These are phyloP conservation scores for Phialophora verrucosa DNA, from an alignment of 2,329 filamentous ascomycete species.

Conservation along the genomic window DNA sequence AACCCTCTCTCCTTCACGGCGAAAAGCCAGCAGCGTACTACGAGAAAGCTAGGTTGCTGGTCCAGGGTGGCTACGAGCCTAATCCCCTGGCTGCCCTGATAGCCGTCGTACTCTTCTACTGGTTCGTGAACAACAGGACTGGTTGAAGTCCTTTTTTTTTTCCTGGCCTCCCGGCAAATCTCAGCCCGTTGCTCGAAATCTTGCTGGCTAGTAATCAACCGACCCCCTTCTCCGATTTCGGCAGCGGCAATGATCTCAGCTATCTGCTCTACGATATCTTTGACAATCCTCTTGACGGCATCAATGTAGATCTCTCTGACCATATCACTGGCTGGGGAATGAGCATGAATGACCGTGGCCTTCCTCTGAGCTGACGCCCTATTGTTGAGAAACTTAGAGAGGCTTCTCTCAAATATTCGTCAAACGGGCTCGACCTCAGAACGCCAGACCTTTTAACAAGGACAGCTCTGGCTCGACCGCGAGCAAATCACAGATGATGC, in stretches of 20 bases:
- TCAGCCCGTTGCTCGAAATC: constrained; percentile 1
- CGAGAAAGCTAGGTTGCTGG: constrained; percentile 48
- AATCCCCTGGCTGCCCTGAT: constrained; percentile 48
- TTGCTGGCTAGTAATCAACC: constrained; percentile 3
- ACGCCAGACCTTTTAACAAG: too few species aligned
- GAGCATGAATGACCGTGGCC: too few species aligned
- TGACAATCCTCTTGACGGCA: background rate
- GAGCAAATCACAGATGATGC: too few species aligned
- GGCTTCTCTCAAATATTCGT: too few species aligned
- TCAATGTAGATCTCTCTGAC: too few species aligned
- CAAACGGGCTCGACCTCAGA: too few species aligned
- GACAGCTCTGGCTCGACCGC: too few species aligned
- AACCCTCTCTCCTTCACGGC: too few species aligned
- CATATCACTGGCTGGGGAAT: too few species aligned
- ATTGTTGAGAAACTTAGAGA: too few species aligned
- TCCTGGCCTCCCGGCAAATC: background rate
- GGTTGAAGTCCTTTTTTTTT: background rate
- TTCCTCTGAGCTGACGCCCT: too few species aligned
- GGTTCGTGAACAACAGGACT: constrained; percentile 44
- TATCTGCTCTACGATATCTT: constrained; percentile 7
- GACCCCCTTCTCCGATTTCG: background rate
- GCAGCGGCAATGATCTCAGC: constrained; percentile 8
- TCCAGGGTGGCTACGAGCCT: constrained; percentile 51
- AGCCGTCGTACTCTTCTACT: constrained; percentile 52
- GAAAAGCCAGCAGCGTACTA: constrained; percentile 38